Evolutionary conservation across 2,329 filamentous ascomycete species (phyloP), one percentile per base, ranked within the genome.

Genomic region (Penicillium sp.): DNA sequence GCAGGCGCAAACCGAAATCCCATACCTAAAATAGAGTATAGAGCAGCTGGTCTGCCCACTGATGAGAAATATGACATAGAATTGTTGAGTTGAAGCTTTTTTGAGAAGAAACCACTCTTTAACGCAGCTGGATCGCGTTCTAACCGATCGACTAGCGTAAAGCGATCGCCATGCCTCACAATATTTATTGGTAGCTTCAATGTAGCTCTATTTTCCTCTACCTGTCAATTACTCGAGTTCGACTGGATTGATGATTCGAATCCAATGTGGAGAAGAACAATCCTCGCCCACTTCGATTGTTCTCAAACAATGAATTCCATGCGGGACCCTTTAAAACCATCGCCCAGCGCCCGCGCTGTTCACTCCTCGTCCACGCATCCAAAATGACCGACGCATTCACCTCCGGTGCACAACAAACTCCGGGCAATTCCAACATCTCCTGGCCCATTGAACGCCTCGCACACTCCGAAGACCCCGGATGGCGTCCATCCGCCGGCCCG

Each of bases 401-500:
- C 31, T 42, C 51, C 28, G 29, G 45, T 41, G 30, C 38, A 15
- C 38, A 46, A 11, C 28, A 42, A 16, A 41, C 34, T 7, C 16
- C 37, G 14, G 35, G 34, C 20, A 35, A 48, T 29, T 30, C 44
- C 10, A 45, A 51, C 27, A 46, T 47, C 33, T 46, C 48, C 39
- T 47, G 48, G 42, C 47, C 45, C 8, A 37, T 39, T 30, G 35
- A 38, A 23, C 36, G 39, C 31, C 32, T 32, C 30, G n/a, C 38
- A 32, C 22, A 25, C 39, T 30, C 30, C 20, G 3, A n/a, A 30
- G 22, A 31, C n/a, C 34, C 27, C 28, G 45, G 41, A 45, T 53
- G 50, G 48, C 49, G 42, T 15, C 52, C 42, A 32, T 41, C 43
- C n/a, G n/a, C n/a, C n/a, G 39, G 35, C 40, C 39, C 26, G 13